These are phyloP conservation scores for Diplotaxis tenuifolia DNA, from an alignment of 345 rosid genomes.

Conservation along the genomic window DNA sequence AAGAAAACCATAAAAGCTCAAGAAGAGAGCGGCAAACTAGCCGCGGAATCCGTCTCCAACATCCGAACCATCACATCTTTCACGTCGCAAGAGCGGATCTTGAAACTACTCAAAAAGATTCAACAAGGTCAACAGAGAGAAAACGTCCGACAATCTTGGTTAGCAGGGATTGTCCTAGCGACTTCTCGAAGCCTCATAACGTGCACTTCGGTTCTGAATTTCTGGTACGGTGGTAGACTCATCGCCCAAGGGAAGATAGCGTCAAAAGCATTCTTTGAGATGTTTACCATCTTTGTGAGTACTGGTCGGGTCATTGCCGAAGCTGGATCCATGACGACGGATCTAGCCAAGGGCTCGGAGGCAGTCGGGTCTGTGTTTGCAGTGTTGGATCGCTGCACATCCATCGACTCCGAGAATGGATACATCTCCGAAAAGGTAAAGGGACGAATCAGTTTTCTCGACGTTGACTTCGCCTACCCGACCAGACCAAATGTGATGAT, in stretches of 20 bases:
- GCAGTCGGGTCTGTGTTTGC: constrained; percentile 47
- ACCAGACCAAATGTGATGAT: too few species aligned
- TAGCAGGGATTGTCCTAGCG: constrained; percentile 54
- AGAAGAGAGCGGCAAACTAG: constrained; percentile 57
- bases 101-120: constrained; percentile 46
- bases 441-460: constrained; percentile 42
- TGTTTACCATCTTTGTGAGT: constrained; percentile 50
- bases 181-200: constrained; percentile 41
- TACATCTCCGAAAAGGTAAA: constrained; percentile 34
- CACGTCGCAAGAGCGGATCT: constrained; percentile 56
- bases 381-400: constrained; percentile 47
- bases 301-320: constrained; percentile 57
- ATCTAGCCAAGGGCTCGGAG: constrained; percentile 8
- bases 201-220: constrained; percentile 43
- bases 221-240: constrained; percentile 68
- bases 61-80: constrained; percentile 67
- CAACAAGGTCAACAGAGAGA: constrained; percentile 49
- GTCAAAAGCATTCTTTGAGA: constrained; percentile 43
- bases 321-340: constrained; percentile 64
- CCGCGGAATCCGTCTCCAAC: constrained; percentile 56
- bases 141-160: constrained; percentile 52
- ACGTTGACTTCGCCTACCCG: too few species aligned
- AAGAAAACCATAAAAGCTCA: too few species aligned
- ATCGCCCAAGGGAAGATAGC: constrained; percentile 43
- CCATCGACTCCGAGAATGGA: constrained; percentile 55